phyloP scores from a whole-genome alignment of 164 flowering plant species.

The Cinnamomum chago region DNA sequence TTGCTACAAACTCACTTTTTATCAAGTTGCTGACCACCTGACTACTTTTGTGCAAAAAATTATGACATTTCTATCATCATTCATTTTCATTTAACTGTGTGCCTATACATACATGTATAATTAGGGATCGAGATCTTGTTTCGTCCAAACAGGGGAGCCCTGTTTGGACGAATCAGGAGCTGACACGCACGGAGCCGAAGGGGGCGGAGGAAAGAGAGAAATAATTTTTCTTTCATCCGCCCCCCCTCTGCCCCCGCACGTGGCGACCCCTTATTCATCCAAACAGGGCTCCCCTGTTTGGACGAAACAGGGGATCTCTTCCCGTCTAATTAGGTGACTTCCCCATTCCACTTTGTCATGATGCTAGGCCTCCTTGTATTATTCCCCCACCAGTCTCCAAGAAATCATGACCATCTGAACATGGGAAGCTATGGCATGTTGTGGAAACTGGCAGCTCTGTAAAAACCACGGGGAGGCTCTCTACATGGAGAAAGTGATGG shows the following conservation, averaged over 20 bases:
- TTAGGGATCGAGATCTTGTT: no score
- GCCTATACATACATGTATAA: not conserved
- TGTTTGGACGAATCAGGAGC: no score
- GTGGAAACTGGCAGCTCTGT: not conserved
- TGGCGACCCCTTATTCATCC: no score
- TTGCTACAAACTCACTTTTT: no score
- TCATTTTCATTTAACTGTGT: not conserved
- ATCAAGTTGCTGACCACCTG: not conserved
- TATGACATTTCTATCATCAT: not conserved
- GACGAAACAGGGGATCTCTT: no score
- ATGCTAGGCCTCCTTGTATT: not conserved
- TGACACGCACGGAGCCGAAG: no score
- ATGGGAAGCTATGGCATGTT: not conserved
- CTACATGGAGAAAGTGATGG: constrained; percentile 4
- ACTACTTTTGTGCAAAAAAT: no score
- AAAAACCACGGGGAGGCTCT: not conserved
- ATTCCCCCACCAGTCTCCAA: not conserved
- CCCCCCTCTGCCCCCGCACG: no score
- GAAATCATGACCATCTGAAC: not conserved
- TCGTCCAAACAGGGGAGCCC: no score
- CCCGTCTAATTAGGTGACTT: not conserved
- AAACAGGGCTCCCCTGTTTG: no score
- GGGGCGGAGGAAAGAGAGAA: no score
- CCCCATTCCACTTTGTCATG: constrained; percentile 1
- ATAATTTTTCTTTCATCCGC: no score